phyloP scores from a whole-genome alignment of 192 early-diverging fungal species.

The Oehlia diaphana region DNA sequence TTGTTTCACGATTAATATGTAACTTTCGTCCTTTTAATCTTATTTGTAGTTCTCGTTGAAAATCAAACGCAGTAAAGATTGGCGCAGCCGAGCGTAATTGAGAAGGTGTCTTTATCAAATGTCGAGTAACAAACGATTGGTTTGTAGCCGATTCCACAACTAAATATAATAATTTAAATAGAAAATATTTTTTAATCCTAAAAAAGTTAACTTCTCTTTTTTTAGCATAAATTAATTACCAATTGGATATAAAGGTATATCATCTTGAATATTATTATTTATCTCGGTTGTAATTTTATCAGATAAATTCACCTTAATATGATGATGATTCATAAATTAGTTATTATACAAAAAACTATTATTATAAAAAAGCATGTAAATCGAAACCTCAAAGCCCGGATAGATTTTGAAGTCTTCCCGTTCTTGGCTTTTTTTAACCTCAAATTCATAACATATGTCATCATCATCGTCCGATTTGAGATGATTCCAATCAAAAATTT shows the following conservation, averaged over 20 bases:
- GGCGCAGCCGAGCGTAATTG: not conserved
- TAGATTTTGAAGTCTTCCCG: conserved; percentile 8
- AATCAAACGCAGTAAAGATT: not conserved
- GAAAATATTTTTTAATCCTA: too few relatives aligned
- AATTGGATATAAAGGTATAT: not conserved
- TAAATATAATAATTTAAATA: not conserved
- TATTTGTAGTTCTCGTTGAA: not conserved
- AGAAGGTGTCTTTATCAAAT: not conserved
- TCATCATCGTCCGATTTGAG: not conserved
- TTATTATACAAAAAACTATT: too few relatives aligned
- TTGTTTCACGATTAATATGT: not conserved
- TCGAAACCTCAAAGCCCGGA: conserved; percentile 1
- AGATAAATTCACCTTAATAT: not conserved
- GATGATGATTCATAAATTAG: too few relatives aligned
- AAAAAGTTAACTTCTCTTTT: not conserved
- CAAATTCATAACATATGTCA: conserved; percentile 4
- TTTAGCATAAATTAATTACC: not conserved
- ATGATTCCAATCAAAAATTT: conserved; percentile 6
- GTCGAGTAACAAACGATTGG: conserved; percentile 14
- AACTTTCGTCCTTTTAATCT: not conserved
- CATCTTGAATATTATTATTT: not conserved
- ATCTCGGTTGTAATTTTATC: not conserved
- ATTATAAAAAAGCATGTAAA: too few relatives aligned
- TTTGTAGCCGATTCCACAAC: conserved; percentile 16
- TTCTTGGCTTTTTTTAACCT: conserved; percentile 22